Evolutionary conservation across 176 grass and related monocot genomes (phyloP), one percentile per base, ranked within the genome.

Genomic region (Eragrostis nindensis): DNA sequence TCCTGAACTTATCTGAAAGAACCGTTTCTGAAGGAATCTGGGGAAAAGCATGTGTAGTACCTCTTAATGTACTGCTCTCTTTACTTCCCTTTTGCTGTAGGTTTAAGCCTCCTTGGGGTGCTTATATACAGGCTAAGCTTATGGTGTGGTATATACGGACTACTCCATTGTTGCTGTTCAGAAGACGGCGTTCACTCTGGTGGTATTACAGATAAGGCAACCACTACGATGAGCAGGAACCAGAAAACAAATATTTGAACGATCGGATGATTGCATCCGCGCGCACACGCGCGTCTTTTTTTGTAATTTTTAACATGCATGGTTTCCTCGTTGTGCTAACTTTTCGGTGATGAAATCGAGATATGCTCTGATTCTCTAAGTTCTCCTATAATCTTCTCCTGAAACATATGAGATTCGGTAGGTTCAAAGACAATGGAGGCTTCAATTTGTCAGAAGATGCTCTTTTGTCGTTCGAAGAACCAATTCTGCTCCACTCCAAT

Each of bases 391-490:
- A 76, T 87, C 65, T 57, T 83, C 40, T 40, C 19, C 39, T 11
- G 39, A 53, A n/a, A 26, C 53, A 71, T 68, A 40, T 74, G 40
- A 87, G 73, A 87, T 87, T 82, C 85, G 54, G 73, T 81, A 70
- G 71, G 68, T 74, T 86, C 49, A 42, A 15, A 1, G 80, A 87
- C 47, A 73, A 16, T 71, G 80, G 32, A 36, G 36, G 4, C 32
- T 36, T 36, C 32, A 36, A 36, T 36, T 36, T 36, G 1, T 36
- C 32, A 36, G 32, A 36, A 36, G 32, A 36, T 36, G 32, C 32
- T 36, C 32, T 36, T n/a, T 49, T 47, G 44, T 25, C 64, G 59
- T 11, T 79, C 36, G 65, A 78, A 53, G 72, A 77, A 21, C 30
- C 24, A 39, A 45, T 36, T 36, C 32, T 36, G 32, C 32, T 36